Evolutionary conservation across 805 yeast species (phyloP).

Genomic region (Maudiozyma pseudohumilis): DNA sequence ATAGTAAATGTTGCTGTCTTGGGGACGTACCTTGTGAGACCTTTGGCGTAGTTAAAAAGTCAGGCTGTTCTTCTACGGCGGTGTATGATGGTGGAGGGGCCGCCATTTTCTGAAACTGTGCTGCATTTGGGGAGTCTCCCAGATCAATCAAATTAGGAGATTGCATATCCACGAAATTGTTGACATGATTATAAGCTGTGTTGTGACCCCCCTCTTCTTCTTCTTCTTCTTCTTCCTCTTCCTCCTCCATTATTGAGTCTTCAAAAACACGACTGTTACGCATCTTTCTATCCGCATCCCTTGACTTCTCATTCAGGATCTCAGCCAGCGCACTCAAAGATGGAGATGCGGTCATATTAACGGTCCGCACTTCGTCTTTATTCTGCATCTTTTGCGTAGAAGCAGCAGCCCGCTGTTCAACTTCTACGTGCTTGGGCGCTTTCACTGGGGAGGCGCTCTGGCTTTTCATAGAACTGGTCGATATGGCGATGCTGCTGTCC

Average conservation of each 20-base stretch:
- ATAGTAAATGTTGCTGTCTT: neutral
- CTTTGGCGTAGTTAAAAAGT: slow-evolving; percentile 24
- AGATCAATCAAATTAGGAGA: slow-evolving; percentile 33
- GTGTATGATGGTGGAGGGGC: too few relatives aligned
- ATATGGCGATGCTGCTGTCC: slow-evolving; percentile 9
- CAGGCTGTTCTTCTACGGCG: slow-evolving; percentile 18
- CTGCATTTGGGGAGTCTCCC: slow-evolving; percentile 18
- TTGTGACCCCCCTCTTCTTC: neutral
- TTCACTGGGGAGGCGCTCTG: neutral
- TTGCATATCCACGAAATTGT: neutral
- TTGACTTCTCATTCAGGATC: slow-evolving; percentile 31
- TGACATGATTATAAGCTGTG: neutral
- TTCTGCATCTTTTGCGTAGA: neutral
- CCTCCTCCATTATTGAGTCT: slow-evolving; percentile 17
- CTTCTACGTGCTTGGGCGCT: neutral
- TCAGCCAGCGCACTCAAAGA: slow-evolving; percentile 36
- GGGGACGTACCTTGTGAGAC: slow-evolving; percentile 3
- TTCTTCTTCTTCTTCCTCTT: slow-evolving; percentile 11
- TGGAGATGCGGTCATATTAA: slow-evolving; percentile 35
- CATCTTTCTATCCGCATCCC: slow-evolving; percentile 21
- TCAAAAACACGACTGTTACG: slow-evolving; percentile 10
- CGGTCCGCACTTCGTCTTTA: slow-evolving; percentile 16
- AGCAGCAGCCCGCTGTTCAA: neutral
- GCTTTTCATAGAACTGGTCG: slow-evolving; percentile 1
- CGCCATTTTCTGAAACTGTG: too few relatives aligned